Percentiles rank a stretch among this genome's conserved stretches.
Evolutionary conservation across 148 eudicot genomes (phyloP).

Genomic region (Salicornia ramosissima): DNA sequence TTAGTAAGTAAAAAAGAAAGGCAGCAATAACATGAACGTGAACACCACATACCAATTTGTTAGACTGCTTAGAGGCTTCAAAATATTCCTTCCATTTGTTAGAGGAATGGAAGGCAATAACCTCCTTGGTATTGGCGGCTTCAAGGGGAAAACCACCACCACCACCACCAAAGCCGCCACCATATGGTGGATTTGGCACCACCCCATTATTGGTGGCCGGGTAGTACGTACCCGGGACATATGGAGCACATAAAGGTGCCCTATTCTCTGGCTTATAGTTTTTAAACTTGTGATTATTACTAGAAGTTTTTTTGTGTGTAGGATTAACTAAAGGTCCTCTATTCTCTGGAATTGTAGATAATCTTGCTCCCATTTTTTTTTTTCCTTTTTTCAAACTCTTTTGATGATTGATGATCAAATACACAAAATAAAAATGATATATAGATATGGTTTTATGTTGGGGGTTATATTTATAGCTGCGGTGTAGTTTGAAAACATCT

Average conservation of each 20-base stretch:
- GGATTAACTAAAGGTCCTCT: background rate
- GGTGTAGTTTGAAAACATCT: too few relatives aligned
- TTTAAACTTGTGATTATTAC: background rate
- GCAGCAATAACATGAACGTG: too few relatives aligned
- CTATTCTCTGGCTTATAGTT: background rate
- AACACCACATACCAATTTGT: conserved; percentile 44
- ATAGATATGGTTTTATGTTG: too few relatives aligned
- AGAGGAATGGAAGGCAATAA: conserved; percentile 36
- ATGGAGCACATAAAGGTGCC: conserved; percentile 11
- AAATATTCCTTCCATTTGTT: conserved; percentile 49
- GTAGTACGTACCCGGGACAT: conserved; percentile 1
- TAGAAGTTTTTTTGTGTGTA: background rate
- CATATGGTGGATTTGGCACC: background rate
- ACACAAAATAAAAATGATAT: too few relatives aligned
- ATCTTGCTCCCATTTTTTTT: conserved; percentile 14
- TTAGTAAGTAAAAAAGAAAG: background rate
- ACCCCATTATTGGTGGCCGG: background rate
- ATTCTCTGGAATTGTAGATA: conserved; percentile 11
- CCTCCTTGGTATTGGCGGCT: background rate
- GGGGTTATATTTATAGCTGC: too few relatives aligned
- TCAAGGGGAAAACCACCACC: background rate
- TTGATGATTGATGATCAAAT: too few relatives aligned
- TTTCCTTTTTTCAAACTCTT: background rate
- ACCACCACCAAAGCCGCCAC: background rate
- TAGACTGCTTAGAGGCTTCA: conserved; percentile 45